Percentiles rank a stretch among this genome's conserved stretches.
These are phyloP conservation scores for Cladorrhinum samala DNA, from an alignment of 495 filamentous ascomycete species.

Conservation along the genomic window DNA sequence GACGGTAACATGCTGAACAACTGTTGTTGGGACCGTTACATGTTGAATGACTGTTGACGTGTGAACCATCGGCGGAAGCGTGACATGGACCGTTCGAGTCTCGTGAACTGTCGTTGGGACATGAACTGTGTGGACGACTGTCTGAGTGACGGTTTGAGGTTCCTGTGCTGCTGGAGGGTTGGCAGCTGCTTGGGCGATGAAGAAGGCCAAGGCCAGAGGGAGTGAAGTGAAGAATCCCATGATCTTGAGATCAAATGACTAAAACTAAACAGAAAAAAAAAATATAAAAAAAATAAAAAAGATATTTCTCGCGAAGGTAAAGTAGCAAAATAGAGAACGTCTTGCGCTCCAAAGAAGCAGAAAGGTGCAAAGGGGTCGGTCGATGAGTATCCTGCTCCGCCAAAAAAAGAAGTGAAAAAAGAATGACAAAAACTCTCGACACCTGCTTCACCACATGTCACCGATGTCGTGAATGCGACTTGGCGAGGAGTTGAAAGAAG, in stretches of 20 bases:
- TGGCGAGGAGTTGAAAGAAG: constrained; percentile 1
- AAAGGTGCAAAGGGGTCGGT: neutral
- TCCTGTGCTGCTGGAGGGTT: neutral
- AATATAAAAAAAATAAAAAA: neutral
- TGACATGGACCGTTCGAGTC: constrained; percentile 2
- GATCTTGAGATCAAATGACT: neutral
- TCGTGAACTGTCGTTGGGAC: constrained; percentile 2
- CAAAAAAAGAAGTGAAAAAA: neutral
- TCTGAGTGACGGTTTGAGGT: neutral
- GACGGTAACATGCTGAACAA: neutral
- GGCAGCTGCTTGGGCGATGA: neutral
- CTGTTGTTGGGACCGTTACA: constrained; percentile 4
- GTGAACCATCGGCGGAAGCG: neutral
- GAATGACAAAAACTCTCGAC: neutral
- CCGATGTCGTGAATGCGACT: neutral
- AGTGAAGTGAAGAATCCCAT: constrained; percentile 4
- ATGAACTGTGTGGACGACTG: constrained; percentile 2
- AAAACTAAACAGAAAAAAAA: neutral
- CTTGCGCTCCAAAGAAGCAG: constrained; percentile 2
- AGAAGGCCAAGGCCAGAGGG: neutral
- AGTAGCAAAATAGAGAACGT: neutral
- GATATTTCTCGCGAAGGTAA: neutral
- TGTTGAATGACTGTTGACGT: neutral
- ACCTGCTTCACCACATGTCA: constrained; percentile 4
- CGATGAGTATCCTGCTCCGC: constrained; percentile 4